Base-by-base conservation (phyloP, 2,329 filamentous ascomycete genomes). In the Sporothrix curviconia region DNA sequence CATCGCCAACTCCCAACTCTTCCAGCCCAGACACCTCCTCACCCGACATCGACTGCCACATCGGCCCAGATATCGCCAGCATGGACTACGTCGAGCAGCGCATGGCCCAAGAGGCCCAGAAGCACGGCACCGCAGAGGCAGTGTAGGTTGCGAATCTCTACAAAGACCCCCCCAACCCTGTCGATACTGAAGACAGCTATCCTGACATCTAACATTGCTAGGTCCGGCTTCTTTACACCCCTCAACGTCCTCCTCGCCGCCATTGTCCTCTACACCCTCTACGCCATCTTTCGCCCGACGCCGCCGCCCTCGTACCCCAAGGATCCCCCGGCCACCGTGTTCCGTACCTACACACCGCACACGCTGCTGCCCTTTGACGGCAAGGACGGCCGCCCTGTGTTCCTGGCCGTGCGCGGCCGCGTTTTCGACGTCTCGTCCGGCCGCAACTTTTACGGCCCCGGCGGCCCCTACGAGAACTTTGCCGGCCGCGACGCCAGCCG, bases 391-490 rank as follows among this genome's bases (percentile, higher is more conserved):
- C 77, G 76, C 64, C 90, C 90, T 51, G 89, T 97, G 57, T 96
- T 90, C 73, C 82, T 99, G 50, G 89, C 90, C n/a, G 91, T 97
- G 17, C 88, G 90, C 42, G 92, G 94, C 54, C 85, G 84, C 52
- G 86, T 97, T 62, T 97, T 96, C 70, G 94, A 99, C 70, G 92
- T 97, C 24, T 84, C 86, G 0, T 76, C 84, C 14, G 92, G 94
- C 24, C 83, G 87, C 67, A 92, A 95, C 76, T 97, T 97, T 73
- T 99, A 99, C 74, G 94, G 94, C 4, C 94, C 94, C 19, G 92
- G 91, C 12, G 92, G 92, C 0, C 91, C 92, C 2, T 99, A 99
- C 72, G 86, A 86, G 71, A 97, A 97, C 76, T 99, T 99, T 69
- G 94, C 94, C 0, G 94, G 94, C 0, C 79, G 92, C 39, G 94